Conservation (phyloP, 441 rosid species). For the Syzygium syzygioides region DNA sequence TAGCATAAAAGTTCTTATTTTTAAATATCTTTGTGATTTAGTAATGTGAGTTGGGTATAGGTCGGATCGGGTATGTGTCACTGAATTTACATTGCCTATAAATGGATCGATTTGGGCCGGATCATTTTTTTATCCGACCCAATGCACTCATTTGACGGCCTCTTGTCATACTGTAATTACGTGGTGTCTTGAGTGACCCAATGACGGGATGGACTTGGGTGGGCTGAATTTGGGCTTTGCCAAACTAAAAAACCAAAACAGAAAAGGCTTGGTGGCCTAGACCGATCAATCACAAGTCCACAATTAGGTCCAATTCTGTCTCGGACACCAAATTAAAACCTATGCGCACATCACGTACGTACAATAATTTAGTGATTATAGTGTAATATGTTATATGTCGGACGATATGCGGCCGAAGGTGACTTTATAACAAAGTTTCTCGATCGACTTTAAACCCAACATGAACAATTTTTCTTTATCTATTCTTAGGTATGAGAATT, state of each 20-base stretch:
- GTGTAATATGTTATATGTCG: no score
- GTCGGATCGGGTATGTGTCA: no score
- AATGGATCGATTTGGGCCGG: no score
- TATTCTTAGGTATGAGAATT: background rate
- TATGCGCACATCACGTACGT: background rate
- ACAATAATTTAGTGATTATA: background rate
- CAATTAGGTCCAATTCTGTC: background rate
- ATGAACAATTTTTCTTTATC: background rate
- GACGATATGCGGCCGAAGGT: background rate
- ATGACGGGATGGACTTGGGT: background rate
- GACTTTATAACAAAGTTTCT: background rate
- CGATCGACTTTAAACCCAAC: background rate
- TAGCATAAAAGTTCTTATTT: no score
- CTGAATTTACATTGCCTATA: no score
- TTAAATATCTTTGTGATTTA: no score
- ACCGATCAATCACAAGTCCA: background rate
- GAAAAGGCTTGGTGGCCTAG: background rate
- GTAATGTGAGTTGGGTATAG: no score
- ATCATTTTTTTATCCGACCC: no score
- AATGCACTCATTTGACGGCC: no score
- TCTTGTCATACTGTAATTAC: background rate
- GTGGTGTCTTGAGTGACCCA: background rate
- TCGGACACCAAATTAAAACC: background rate
- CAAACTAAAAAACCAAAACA: background rate
- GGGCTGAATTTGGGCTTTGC: background rate